These are phyloP conservation scores for Glomus cerebriforme DNA, from an alignment of 192 early-diverging fungal species.

Conservation along the genomic window DNA sequence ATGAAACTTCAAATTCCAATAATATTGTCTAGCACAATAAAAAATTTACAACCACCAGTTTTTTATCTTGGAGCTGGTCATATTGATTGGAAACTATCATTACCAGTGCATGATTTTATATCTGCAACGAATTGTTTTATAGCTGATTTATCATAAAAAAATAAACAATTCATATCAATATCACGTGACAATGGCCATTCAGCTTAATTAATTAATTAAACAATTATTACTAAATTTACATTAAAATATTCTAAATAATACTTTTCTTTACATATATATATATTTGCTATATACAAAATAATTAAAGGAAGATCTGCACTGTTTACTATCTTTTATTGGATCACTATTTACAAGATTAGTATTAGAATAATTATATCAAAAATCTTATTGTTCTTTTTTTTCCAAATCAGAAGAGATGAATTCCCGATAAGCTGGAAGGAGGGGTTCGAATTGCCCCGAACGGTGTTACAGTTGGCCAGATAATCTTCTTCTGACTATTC, in stretches of 20 bases:
- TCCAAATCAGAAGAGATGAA: neutral
- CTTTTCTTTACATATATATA: neutral
- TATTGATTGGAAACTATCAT: conserved; percentile 81
- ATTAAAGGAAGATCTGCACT: neutral
- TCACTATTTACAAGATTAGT: too few relatives aligned
- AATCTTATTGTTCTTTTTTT: too few relatives aligned
- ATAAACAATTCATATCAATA: neutral
- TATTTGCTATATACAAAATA: neutral
- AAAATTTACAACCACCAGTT: conserved; percentile 66
- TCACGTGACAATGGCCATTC: too few relatives aligned
- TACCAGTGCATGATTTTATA: conserved; percentile 66
- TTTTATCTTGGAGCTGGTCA: conserved; percentile 82
- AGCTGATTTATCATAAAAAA: conserved; percentile 22
- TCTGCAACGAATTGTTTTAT: conserved; percentile 28
- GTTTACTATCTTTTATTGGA: too few relatives aligned
- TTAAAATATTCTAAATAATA: neutral
- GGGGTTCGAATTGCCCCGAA: neutral
- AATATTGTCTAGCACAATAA: conserved; percentile 65
- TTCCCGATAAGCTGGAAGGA: neutral
- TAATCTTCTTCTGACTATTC: neutral
- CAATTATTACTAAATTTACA: neutral
- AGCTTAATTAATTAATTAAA: neutral
- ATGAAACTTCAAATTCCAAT: conserved; percentile 56
- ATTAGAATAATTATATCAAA: too few relatives aligned
- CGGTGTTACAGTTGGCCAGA: neutral